Evolutionary conservation across 2,329 filamentous ascomycete genomes (phyloP), one percentile per base, ranked within the genome.

Genomic region (Colletotrichum tamarilloi): DNA sequence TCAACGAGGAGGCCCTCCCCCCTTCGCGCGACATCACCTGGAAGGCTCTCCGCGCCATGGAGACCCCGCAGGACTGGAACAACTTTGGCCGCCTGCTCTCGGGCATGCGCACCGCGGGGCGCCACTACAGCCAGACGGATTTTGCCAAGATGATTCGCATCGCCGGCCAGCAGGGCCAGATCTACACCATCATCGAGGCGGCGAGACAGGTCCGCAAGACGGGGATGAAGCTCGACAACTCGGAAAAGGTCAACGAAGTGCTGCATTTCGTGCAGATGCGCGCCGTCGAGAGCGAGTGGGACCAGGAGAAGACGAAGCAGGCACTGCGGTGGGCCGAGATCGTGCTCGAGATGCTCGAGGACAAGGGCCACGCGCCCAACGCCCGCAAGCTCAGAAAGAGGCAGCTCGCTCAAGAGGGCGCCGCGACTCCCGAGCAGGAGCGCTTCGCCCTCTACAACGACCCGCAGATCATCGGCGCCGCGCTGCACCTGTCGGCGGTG

Each of bases 41-140:
- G 49, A 24, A 78, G 7, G 87, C 84, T 42, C 73, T 90, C 67
- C 22, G 74, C 1, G 77, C 79, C n/a, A 90, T 91, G 85, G 74
- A 83, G 58, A 86, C 84, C 6, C 78, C 77, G 52, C 82, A 82
- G 16, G 89, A 91, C 81, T 90, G 86, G 82, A 79, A 79, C 30
- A 90, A 90, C 82, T 80, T 91, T 32, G 82, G 80, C 24, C 85
- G 84, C 0, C 81, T 91, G 56, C 83, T 91, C 53, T 85, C 88
- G 68, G 89, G 89, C 60, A 83, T 86, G 77, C 78, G 81, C 71
- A 83, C 85, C 72, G 84, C 85, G 42, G 79, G 81, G 35, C 83
- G 85, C 74, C 81, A 78, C 69, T 78, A 89, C 28, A 74, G 76
- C 26, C 62, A 72, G 2, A 28, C 67, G 12, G 79, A 86, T 76